Evolutionary conservation across 2,329 filamentous ascomycete species (phyloP).

Genomic region (Bretziella fagacearum): DNA sequence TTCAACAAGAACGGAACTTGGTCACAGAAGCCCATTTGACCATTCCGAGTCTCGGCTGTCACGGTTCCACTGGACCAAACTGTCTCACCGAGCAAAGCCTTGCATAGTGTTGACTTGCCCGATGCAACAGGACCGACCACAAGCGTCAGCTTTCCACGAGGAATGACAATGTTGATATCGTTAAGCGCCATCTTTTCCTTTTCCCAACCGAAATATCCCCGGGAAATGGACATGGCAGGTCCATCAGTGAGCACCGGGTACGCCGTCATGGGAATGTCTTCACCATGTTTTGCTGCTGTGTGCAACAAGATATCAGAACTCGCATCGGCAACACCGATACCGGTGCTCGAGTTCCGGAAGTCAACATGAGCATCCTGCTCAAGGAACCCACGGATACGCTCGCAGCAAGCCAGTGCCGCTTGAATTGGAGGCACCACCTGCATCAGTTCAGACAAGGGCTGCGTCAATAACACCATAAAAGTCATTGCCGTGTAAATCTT

Average conservation of each 20-base stretch:
- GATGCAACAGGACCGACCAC: slow-evolving; percentile 25
- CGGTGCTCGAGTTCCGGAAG: slow-evolving; percentile 4
- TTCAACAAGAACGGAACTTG: slow-evolving; percentile 23
- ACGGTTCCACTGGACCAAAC: slow-evolving; percentile 16
- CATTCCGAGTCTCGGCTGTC: background rate
- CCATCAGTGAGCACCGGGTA: background rate
- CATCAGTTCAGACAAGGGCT: slow-evolving; percentile 16
- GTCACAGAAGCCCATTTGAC: slow-evolving; percentile 21
- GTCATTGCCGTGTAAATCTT: slow-evolving; percentile 25
- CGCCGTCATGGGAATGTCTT: background rate
- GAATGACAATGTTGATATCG: slow-evolving; percentile 22
- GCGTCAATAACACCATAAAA: slow-evolving; percentile 16
- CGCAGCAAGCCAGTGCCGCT: slow-evolving; percentile 12
- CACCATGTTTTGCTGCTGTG: background rate
- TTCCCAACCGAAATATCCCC: slow-evolving; percentile 18
- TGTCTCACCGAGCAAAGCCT: slow-evolving; percentile 22
- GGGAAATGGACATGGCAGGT: slow-evolving; percentile 5
- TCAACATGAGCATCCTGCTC: slow-evolving; percentile 9
- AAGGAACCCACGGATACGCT: slow-evolving; percentile 15
- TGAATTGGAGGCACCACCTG: slow-evolving; percentile 16
- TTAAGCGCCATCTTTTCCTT: slow-evolving; percentile 18
- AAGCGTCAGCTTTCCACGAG: slow-evolving; percentile 22
- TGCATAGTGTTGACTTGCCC: slow-evolving; percentile 24
- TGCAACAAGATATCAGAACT: background rate
- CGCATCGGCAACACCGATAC: background rate